phyloP scores from a whole-genome alignment of 805 yeast genomes.

The Metschnikowia santaceciliae region DNA sequence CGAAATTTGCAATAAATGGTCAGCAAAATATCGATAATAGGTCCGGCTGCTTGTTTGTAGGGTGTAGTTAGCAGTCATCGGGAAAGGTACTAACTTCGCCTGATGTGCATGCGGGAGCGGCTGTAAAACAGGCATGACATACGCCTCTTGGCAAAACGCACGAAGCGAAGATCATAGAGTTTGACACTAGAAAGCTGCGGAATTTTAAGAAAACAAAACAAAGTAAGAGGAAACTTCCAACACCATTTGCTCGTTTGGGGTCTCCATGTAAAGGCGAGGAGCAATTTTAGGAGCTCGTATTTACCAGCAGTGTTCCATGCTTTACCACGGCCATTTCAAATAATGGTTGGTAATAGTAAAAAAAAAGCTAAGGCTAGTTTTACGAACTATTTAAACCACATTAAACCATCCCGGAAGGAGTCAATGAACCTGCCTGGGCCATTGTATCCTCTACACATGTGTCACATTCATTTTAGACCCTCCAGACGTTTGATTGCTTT shows the following conservation, averaged over 20 bases:
- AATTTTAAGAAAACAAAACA: neutral
- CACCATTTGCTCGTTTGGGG: neutral
- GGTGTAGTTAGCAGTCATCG: neutral
- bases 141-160: neutral
- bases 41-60: neutral
- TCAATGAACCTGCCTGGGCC: neutral
- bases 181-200: neutral
- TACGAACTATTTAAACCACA: neutral
- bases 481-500: constrained; percentile 3
- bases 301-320: neutral
- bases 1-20: too few relatives aligned
- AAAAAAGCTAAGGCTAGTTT: neutral
- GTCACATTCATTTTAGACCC: neutral
- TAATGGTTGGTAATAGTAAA: neutral
- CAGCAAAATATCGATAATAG: too few relatives aligned
- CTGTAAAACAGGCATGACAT: neutral
- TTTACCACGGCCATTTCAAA: neutral
- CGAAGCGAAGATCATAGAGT: neutral
- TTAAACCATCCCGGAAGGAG: neutral
- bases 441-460: neutral
- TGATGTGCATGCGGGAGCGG: neutral
- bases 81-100: neutral
- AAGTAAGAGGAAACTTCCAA: neutral
- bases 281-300: neutral
- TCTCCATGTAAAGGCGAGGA: neutral